Evolutionary conservation across 257 asterid genomes (phyloP), one percentile per base, ranked within the genome.

Genomic region (Ilex asprella): DNA sequence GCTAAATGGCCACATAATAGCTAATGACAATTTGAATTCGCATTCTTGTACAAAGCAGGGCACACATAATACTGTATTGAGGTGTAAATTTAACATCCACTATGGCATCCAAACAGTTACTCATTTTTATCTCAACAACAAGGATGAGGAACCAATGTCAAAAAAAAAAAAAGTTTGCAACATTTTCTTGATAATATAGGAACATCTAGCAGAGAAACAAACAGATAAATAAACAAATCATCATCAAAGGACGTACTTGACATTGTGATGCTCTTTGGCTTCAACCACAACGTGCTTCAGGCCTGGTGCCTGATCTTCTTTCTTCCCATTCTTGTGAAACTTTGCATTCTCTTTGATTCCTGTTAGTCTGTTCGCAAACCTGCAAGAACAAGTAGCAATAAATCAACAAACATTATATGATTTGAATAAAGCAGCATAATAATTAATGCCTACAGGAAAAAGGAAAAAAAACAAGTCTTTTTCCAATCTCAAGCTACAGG

Each of bases 301-400:
- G 53, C 97, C 97, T 4, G 91, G 53, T 12, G 73, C 92, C 7
- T 70, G 82, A 15, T 67, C 87, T 9, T 63, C 72, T 29, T 50
- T 67, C 53, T 70, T 27, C 30, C 72, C 79, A 39, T 83, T 79
- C 78, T 81, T 85, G 64, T 83, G 84, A 75, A 90, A 90, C 67
- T 90, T 90, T n/a, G 57, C 66, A 30, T 90, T 90, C 78, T 90
- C 97, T 67, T 83, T 90, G 15, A 90, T 90, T 69, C 97, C 97
- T 7, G 75, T 80, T 58, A 90, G 85, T 69, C 97, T 78, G 83
- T 76, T 85, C 3, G 97, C 95, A 64, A 90, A 90, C 82, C 97
- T 91, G 79, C 70, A 65, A 70, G 56, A 66, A 39, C 54, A 58
- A 58, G 30, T 39, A 47, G 39, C 50, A 60, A 4, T 6, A 61